Conservation (phyloP, 2,329 filamentous ascomycete genomes). For the Fusarium euwallaceae region DNA sequence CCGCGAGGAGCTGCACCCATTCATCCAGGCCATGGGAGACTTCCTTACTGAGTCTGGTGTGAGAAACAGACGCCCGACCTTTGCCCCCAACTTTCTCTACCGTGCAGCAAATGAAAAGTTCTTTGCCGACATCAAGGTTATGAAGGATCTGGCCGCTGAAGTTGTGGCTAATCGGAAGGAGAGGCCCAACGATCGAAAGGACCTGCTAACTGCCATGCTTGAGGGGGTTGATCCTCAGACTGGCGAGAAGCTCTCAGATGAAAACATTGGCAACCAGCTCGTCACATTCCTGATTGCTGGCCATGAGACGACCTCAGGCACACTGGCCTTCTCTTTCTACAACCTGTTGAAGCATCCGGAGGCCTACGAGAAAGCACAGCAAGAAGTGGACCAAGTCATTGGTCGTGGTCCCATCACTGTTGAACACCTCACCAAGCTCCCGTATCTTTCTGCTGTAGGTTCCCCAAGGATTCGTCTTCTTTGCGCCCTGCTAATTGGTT, state of each 20-base stretch:
- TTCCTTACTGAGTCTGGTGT: slow-evolving; percentile 70
- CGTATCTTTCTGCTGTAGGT: slow-evolving; percentile 70
- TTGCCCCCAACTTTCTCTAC: slow-evolving; percentile 63
- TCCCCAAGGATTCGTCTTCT: not conserved
- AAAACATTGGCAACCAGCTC: slow-evolving; percentile 76
- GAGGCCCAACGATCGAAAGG: slow-evolving; percentile 70
- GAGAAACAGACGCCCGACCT: slow-evolving; percentile 60
- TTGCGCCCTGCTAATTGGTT: not conserved
- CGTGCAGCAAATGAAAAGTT: slow-evolving; percentile 64
- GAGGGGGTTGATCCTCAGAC: slow-evolving; percentile 76
- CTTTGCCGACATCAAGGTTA: slow-evolving; percentile 64
- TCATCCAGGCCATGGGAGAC: slow-evolving; percentile 75
- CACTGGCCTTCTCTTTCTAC: slow-evolving; percentile 75
- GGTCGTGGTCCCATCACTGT: slow-evolving; percentile 69
- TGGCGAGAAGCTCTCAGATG: slow-evolving; percentile 72
- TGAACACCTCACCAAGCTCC: slow-evolving; percentile 73
- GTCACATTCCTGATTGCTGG: slow-evolving; percentile 80
- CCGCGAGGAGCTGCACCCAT: slow-evolving; percentile 75
- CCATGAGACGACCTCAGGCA: slow-evolving; percentile 78
- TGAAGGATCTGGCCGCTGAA: slow-evolving; percentile 69
- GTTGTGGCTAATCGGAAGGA: slow-evolving; percentile 70
- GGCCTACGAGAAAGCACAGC: slow-evolving; percentile 70
- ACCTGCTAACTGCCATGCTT: slow-evolving; percentile 79
- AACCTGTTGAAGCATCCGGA: slow-evolving; percentile 74
- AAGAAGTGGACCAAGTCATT: slow-evolving; percentile 76